Percentiles rank a stretch among this genome's conserved stretches.
Evolutionary conservation across 129 eudicot species (phyloP).

Genomic region (Chrysanthemum lavandulifolium): DNA sequence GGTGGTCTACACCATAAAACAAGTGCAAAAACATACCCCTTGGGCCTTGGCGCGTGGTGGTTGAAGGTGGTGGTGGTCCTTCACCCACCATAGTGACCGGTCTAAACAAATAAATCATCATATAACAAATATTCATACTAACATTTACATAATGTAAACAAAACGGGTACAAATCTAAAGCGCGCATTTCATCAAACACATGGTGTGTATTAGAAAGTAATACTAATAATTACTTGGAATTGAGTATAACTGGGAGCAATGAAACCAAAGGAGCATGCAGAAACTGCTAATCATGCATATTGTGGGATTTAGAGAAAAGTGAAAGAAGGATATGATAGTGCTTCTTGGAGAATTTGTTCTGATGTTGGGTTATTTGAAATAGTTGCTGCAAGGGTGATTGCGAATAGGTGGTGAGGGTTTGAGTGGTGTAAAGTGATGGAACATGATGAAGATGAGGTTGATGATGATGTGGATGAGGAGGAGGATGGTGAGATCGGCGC

Average conservation of each 20-base stretch:
- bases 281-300: conserved; percentile 5
- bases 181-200: conserved; percentile 5
- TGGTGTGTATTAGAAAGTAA: not conserved
- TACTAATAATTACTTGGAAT: conserved; percentile 33
- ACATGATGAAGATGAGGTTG: conserved; percentile 13
- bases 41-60: too few species aligned
- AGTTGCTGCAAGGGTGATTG: conserved; percentile 52
- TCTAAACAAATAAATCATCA: too few species aligned
- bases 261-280: conserved; percentile 38
- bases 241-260: conserved; percentile 51
- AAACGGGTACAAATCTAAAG: not conserved
- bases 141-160: too few species aligned
- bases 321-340: conserved; percentile 42
- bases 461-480: conserved; percentile 12
- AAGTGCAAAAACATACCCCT: too few species aligned
- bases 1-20: too few species aligned
- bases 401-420: conserved; percentile 34
- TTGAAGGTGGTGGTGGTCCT: too few species aligned
- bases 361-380: conserved; percentile 25
- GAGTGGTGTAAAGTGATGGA: conserved; percentile 1
- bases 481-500: conserved; percentile 22
- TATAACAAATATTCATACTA: too few species aligned
- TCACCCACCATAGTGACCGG: too few species aligned
- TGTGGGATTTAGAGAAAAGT: conserved; percentile 38
- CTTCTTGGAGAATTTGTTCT: conserved; percentile 25